Conservation (phyloP, 768 basidiomycete species). For the Russula brevipes region DNA sequence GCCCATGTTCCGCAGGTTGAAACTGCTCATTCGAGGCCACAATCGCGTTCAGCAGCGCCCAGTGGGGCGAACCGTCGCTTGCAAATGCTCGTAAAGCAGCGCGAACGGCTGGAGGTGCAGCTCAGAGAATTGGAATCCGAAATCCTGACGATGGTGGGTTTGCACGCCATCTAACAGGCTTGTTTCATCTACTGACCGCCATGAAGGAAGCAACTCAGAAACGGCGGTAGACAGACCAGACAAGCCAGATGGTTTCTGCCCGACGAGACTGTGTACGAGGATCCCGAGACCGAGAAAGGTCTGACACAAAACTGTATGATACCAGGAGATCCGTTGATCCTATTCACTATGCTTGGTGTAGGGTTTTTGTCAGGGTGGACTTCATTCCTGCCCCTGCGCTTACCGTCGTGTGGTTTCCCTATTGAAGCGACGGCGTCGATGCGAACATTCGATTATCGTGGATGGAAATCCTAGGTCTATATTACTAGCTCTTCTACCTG, state of each 20-base stretch:
- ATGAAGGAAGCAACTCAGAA: constrained; percentile 24
- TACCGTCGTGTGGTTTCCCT: neutral
- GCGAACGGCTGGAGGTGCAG: constrained; percentile 63
- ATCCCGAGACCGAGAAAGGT: too few relatives aligned
- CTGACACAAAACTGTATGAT: neutral
- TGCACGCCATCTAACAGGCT: neutral
- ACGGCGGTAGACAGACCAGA: constrained; percentile 13
- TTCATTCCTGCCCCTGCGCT: neutral
- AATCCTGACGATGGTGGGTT: constrained; percentile 49
- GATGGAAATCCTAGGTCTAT: constrained; percentile 30
- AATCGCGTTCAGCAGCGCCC: constrained; percentile 39
- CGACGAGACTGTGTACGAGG: neutral
- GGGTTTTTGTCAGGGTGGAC: neutral
- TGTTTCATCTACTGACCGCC: neutral
- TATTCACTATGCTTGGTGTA: neutral
- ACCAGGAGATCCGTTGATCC: neutral
- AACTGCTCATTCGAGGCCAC: constrained; percentile 42
- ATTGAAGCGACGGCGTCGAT: constrained; percentile 22
- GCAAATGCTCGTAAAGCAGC: constrained; percentile 59
- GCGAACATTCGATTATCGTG: neutral
- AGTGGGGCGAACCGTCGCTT: constrained; percentile 54
- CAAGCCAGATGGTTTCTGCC: neutral
- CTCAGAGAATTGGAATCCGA: constrained; percentile 56
- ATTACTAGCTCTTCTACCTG: constrained; percentile 66
- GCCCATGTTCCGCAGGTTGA: constrained; percentile 40